Conservation (phyloP, 768 basidiomycete species). For the Calocera cornea region DNA sequence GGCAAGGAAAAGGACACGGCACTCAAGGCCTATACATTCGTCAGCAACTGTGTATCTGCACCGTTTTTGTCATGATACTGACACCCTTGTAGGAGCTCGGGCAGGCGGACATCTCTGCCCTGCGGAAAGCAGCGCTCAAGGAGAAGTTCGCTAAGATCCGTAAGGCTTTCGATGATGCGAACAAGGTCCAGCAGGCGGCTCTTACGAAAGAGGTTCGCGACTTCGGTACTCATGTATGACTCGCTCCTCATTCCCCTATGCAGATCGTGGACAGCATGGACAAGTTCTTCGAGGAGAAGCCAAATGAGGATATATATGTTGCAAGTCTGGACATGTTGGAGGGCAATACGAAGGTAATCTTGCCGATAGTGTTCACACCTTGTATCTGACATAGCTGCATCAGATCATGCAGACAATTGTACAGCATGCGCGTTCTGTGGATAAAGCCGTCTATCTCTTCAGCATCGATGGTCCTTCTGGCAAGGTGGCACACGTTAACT, state of each 20-base stretch:
- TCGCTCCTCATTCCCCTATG: neutral
- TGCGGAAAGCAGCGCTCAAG: conserved; percentile 66
- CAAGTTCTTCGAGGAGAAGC: conserved; percentile 64
- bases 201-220: conserved; percentile 59
- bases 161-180: conserved; percentile 71
- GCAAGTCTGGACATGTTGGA: conserved; percentile 52
- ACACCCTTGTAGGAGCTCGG: conserved; percentile 57
- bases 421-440: conserved; percentile 62
- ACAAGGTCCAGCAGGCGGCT: conserved; percentile 65
- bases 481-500: conserved; percentile 82
- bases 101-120: conserved; percentile 76
- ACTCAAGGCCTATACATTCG: conserved; percentile 66
- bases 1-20: conserved; percentile 80
- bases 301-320: conserved; percentile 55
- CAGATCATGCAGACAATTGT: conserved; percentile 66
- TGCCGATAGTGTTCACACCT: neutral
- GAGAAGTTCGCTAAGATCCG: conserved; percentile 57
- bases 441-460: conserved; percentile 80
- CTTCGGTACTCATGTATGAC: neutral
- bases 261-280: conserved; percentile 60
- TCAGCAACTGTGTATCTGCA: conserved; percentile 29
- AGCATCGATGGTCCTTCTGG: conserved; percentile 52
- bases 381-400: neutral
- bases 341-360: conserved; percentile 66
- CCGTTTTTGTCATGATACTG: neutral